Base-by-base conservation (phyloP, 495 filamentous ascomycete species). In the Extremus antarcticus region DNA sequence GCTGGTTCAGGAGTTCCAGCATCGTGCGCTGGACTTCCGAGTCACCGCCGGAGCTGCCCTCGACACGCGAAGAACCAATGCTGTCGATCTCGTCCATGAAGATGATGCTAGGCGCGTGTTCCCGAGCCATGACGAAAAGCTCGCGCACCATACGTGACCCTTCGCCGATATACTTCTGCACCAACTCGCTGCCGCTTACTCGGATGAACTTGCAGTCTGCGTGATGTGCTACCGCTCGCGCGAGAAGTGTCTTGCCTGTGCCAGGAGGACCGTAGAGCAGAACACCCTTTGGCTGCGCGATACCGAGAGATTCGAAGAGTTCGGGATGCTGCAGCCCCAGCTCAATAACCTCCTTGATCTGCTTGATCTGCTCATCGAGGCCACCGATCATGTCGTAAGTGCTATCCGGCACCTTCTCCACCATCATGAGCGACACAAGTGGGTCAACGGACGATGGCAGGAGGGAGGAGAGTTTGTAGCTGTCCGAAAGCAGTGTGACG, bases 81-180 rank as follows among this genome's bases (percentile, higher is more conserved):
- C 87, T 94, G 71, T 99, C 92, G 73, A 99, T 97, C 70, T 99
- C 92, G 73, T 99, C 92, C 91, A 99, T 99, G 76, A 99, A 99
- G 71, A 99, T 99, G 68, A 99, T 99, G 65, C 87, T 94, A n/a
- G 92, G 92, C 0, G 92, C 94, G 65, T 99, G 94, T 70, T 99
- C 92, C 66, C 92, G 79, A 17, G 92, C 92, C 92, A 99, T 99
- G 65, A 97, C 87, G 74, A 99, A 99, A 17, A 99, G 76, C 73
- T 99, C 92, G 51, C 92, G 87, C 52, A 99, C 92, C 92, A 99
- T 99, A 52, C 92, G 85, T 65, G 85, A 90, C 63, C 92, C 92
- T 70, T 99, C 92, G 60, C 94, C 92, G 55, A 99, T 97, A 70
- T 99, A 99, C 71, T 99, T 99, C 68, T 99, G 92, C 48, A 99